phyloP scores from a whole-genome alignment of 2,329 filamentous ascomycete genomes.

The Hypoxylon sp. region DNA sequence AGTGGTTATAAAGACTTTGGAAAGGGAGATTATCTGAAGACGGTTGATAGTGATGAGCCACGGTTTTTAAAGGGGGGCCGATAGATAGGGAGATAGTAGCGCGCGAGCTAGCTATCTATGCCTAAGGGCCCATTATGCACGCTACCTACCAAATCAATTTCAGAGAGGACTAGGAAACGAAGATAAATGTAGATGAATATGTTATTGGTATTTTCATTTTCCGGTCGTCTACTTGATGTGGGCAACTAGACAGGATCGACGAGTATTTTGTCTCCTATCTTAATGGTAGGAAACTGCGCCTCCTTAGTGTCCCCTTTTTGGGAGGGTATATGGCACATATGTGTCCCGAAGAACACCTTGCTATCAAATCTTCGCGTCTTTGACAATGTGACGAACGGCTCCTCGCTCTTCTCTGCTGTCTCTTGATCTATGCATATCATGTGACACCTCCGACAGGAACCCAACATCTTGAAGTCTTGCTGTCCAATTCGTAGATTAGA shows the following conservation, averaged over 20 bases:
- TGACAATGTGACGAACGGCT: constrained; percentile 87
- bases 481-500: constrained; percentile 69
- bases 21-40: constrained; percentile 15
- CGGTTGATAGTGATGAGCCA: constrained; percentile 14
- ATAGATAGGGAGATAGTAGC: too few species aligned
- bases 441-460: constrained; percentile 87
- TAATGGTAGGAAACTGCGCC: constrained; percentile 55
- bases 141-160: too few species aligned
- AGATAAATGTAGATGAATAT: too few species aligned
- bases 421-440: constrained; percentile 96
- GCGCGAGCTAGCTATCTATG: too few species aligned
- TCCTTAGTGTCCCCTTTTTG: constrained; percentile 36
- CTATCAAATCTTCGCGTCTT: constrained; percentile 86
- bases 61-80: constrained; percentile 14
- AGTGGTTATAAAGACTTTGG: constrained; percentile 17
- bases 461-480: constrained; percentile 75
- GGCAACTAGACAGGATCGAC: constrained; percentile 38
- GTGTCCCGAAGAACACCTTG: constrained; percentile 89
- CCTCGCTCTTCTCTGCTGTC: constrained; percentile 78
- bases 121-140: too few species aligned
- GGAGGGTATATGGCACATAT: constrained; percentile 65
- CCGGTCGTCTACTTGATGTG: too few species aligned
- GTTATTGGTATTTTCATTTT: too few species aligned
- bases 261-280: constrained; percentile 56
- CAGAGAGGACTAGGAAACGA: too few species aligned